phyloP scores from a whole-genome alignment of 2,329 filamentous ascomycete species.

The Fusarium siculi region DNA sequence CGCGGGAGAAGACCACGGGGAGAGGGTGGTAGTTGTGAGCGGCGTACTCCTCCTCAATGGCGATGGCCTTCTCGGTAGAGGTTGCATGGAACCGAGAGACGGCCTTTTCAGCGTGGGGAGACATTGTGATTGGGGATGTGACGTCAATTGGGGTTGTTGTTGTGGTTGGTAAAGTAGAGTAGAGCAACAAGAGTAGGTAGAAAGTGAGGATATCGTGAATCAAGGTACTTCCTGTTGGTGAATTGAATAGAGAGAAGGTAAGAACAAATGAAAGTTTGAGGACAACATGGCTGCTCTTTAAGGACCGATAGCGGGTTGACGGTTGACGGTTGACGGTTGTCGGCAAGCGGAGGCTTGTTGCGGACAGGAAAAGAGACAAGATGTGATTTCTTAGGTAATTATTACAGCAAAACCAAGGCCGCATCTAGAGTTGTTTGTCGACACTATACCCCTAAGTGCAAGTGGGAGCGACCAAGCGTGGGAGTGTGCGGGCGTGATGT shows the following conservation, averaged over 20 bases:
- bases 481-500: conserved; percentile 32
- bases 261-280: neutral
- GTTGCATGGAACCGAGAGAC: conserved; percentile 73
- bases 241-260: conserved; percentile 8
- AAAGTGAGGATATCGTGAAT: neutral
- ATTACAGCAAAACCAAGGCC: conserved; percentile 36
- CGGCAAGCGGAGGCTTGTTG: conserved; percentile 25
- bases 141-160: conserved; percentile 2
- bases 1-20: conserved; percentile 90
- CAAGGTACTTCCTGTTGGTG: neutral
- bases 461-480: conserved; percentile 55
- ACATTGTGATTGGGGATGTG: conserved; percentile 54
- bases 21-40: conserved; percentile 99
- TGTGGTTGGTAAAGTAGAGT: neutral
- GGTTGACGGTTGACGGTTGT: conserved; percentile 11
- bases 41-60: conserved; percentile 82
- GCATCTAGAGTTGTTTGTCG: conserved; percentile 31
- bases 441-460: conserved; percentile 69
- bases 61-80: conserved; percentile 82
- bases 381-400: conserved; percentile 43
- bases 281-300: conserved; percentile 37
- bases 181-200: conserved; percentile 2
- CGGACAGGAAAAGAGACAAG: conserved; percentile 15
- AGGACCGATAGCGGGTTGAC: conserved; percentile 22
- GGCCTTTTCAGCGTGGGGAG: conserved; percentile 64